Percentiles rank a stretch among this genome's conserved stretches.
Conservation (phyloP, 2,329 filamentous ascomycete genomes). For the Venturia effusa region DNA sequence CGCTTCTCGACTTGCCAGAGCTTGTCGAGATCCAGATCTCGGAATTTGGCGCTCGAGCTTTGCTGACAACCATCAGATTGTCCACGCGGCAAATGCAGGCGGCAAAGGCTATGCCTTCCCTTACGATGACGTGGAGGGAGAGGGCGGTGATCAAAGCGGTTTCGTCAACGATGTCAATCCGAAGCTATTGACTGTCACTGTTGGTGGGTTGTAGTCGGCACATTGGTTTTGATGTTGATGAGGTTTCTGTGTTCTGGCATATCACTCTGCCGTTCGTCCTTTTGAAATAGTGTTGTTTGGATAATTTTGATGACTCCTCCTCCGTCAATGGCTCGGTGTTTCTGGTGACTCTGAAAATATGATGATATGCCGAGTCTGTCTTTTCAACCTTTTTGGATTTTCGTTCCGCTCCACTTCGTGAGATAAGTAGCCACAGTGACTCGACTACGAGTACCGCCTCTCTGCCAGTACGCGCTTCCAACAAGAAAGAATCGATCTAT, state of each 20-base stretch:
- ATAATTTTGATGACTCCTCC: too few species aligned
- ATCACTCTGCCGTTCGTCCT: neutral
- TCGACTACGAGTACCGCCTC: too few species aligned
- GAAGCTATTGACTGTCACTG: constrained; percentile 33
- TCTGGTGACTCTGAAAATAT: neutral
- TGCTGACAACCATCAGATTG: constrained; percentile 24
- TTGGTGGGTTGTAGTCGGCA: constrained; percentile 23
- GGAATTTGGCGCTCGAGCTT: neutral
- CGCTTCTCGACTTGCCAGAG: neutral
- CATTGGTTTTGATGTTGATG: neutral
- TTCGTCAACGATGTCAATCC: constrained; percentile 39
- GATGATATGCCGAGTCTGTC: too few species aligned
- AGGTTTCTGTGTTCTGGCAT: neutral
- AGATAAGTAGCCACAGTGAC: too few species aligned
- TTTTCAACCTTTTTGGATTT: too few species aligned
- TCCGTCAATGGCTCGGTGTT: neutral
- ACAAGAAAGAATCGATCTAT: too few species aligned
- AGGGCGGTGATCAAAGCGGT: constrained; percentile 44
- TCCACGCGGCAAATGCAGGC: constrained; percentile 50
- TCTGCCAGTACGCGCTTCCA: too few species aligned
- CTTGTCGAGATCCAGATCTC: neutral
- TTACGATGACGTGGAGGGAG: constrained; percentile 56
- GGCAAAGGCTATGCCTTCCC: constrained; percentile 54
- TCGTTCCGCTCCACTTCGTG: too few species aligned
- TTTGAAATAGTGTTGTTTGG: too few species aligned